Evolutionary conservation across 257 asterid genomes (phyloP).

Genomic region (Capsicum pubescens): DNA sequence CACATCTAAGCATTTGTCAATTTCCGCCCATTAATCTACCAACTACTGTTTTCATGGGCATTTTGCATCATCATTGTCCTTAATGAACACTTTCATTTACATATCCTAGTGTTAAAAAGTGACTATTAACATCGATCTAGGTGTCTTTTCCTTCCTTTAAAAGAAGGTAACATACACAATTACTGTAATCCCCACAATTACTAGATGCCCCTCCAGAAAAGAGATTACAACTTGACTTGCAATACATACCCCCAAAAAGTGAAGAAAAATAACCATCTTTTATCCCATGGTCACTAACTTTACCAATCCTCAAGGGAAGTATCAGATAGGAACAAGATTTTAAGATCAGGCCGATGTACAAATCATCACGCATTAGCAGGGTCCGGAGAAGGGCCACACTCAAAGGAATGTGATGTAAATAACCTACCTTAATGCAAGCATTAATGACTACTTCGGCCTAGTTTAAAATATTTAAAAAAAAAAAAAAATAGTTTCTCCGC

Average conservation of each 20-base stretch:
- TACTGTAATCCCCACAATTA: background rate
- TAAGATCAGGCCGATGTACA: too few relatives aligned
- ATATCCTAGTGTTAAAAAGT: background rate
- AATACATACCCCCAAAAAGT: background rate
- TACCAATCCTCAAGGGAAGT: background rate
- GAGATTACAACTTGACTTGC: background rate
- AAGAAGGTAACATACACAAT: background rate
- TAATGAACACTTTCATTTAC: conserved; percentile 2
- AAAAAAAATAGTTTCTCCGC: background rate
- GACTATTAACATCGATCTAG: background rate
- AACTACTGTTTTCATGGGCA: background rate
- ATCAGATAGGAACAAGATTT: too few relatives aligned
- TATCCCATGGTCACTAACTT: background rate
- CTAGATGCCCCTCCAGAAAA: conserved; percentile 6
- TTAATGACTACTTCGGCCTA: too few relatives aligned
- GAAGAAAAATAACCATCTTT: background rate
- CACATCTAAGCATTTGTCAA: background rate
- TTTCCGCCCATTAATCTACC: background rate
- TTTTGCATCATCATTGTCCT: background rate
- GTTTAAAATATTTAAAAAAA: too few relatives aligned
- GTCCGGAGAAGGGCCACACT: too few relatives aligned
- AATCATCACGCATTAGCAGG: too few relatives aligned
- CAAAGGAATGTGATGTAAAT: too few relatives aligned
- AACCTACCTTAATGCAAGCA: too few relatives aligned
- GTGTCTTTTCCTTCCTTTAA: background rate